These are phyloP conservation scores for Croton laevigatus DNA, from an alignment of 441 rosid genomes.

Conservation along the genomic window DNA sequence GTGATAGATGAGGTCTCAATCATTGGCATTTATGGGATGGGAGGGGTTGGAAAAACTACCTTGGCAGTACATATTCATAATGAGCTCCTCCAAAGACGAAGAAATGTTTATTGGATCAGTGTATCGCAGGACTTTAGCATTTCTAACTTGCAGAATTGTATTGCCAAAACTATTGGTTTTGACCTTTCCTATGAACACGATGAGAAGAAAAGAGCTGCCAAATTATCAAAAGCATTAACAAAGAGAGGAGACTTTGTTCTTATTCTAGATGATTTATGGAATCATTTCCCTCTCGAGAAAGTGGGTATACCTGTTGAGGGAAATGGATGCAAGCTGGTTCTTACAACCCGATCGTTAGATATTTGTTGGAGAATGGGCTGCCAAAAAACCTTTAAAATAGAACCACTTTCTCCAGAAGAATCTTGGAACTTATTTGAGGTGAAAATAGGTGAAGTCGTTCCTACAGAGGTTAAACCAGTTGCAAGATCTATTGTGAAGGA, in stretches of 20 bases:
- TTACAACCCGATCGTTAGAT: constrained; percentile 17
- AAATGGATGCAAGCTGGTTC: constrained; percentile 8
- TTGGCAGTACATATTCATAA: constrained; percentile 13
- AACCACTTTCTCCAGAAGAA: constrained; percentile 14
- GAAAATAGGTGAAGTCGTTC: accelerated
- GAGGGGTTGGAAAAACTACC: constrained; percentile 21
- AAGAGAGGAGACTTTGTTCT: neutral
- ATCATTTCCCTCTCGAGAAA: neutral
- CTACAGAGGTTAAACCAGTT: neutral
- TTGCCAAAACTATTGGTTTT: neutral
- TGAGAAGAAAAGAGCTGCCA: neutral
- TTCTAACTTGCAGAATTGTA: constrained; percentile 12
- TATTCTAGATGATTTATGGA: constrained; percentile 20
- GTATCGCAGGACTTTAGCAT: constrained; percentile 11
- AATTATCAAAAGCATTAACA: neutral
- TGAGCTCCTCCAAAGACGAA: neutral
- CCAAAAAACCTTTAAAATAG: neutral
- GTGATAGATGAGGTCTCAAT: neutral
- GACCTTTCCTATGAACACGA: neutral
- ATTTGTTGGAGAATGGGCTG: constrained; percentile 15
- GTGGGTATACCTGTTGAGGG: constrained; percentile 15
- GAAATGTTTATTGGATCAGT: constrained; percentile 22
- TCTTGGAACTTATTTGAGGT: constrained; percentile 6
- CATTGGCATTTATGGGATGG: constrained; percentile 25
- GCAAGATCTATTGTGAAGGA: neutral